Evolutionary conservation across 345 rosid genomes (phyloP).

Genomic region (Toxicodendron radicans): DNA sequence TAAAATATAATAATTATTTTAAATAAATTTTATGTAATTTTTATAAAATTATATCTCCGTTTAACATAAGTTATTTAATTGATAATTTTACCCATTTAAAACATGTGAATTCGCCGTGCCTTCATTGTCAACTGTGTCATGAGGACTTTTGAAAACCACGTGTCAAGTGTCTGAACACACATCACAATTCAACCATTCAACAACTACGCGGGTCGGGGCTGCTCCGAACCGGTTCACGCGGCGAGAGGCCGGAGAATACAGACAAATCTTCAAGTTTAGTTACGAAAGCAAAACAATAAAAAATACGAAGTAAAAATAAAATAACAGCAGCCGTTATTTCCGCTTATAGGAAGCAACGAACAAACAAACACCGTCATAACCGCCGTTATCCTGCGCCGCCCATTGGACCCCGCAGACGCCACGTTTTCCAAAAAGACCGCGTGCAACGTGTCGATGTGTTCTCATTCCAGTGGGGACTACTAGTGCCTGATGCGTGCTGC

Average conservation of each 20-base stretch:
- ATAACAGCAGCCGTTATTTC: conserved; percentile 12
- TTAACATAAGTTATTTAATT: too few relatives aligned
- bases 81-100: too few relatives aligned
- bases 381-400: conserved; percentile 41
- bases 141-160: background rate
- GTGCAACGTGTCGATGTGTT: conserved; percentile 4
- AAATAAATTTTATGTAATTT: too few relatives aligned
- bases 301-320: background rate
- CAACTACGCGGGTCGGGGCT: conserved; percentile 1
- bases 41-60: too few relatives aligned
- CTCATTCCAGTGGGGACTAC: conserved; percentile 10
- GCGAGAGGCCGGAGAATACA: conserved; percentile 9
- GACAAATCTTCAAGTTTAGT: background rate
- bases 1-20: too few relatives aligned
- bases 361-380: conserved; percentile 26
- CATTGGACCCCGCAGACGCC: background rate
- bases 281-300: too few relatives aligned
- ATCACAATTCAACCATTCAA: background rate
- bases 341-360: conserved; percentile 10
- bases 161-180: background rate
- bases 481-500: conserved; percentile 10
- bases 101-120: too few relatives aligned
- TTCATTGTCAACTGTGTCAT: too few relatives aligned
- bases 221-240: conserved; percentile 10
- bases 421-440: conserved; percentile 14